Evolutionary conservation across 2,329 filamentous ascomycete genomes (phyloP).

Genomic region (Paecilomyces variotii): DNA sequence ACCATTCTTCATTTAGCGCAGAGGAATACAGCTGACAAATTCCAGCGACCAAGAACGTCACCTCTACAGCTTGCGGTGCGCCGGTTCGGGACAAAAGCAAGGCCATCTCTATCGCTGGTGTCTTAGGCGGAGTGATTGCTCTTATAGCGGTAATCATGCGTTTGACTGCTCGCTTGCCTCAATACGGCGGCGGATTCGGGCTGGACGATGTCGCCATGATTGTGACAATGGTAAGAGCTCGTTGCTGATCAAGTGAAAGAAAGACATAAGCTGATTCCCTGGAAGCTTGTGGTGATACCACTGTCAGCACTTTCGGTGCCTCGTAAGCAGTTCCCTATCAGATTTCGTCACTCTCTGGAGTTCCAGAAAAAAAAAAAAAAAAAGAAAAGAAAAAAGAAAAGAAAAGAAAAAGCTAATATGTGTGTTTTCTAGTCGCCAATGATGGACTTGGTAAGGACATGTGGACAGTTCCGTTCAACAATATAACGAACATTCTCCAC

Average conservation of each 20-base stretch:
- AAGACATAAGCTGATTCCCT: neutral
- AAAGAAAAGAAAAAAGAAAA: too few relatives aligned
- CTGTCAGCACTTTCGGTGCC: constrained; percentile 17
- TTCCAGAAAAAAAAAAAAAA: neutral
- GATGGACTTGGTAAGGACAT: constrained; percentile 38
- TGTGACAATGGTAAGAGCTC: constrained; percentile 18
- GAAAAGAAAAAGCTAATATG: constrained; percentile 7
- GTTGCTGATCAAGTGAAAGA: neutral
- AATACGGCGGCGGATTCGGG: constrained; percentile 28
- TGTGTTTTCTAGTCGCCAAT: constrained; percentile 24
- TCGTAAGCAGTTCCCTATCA: constrained; percentile 12
- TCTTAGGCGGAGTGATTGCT: constrained; percentile 27
- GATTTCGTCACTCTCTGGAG: neutral
- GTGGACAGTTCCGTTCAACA: constrained; percentile 37
- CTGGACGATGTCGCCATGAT: constrained; percentile 34
- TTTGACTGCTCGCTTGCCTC: constrained; percentile 28
- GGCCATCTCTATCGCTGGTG: constrained; percentile 22
- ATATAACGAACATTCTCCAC: constrained; percentile 36
- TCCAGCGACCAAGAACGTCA: constrained; percentile 36
- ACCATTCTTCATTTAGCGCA: neutral
- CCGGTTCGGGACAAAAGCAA: constrained; percentile 29
- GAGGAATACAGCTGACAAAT: neutral
- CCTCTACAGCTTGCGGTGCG: constrained; percentile 29
- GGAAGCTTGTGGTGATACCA: constrained; percentile 13
- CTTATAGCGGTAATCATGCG: constrained; percentile 26